Evolutionary conservation across 2,329 filamentous ascomycete species (phyloP).

Genomic region (Trichoderma semiorbis): DNA sequence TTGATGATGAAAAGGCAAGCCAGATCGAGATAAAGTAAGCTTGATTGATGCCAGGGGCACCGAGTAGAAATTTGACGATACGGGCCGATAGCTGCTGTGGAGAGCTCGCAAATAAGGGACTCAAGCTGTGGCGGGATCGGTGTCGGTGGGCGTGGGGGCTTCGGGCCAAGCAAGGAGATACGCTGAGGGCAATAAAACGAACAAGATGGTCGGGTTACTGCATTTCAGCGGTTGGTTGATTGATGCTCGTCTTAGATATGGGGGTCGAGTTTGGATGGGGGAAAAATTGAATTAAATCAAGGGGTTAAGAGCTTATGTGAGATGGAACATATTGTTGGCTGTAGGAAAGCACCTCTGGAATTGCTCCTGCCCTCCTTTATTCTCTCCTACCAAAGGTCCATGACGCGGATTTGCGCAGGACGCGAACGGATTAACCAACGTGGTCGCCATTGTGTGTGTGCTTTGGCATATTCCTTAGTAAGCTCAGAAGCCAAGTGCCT

Average conservation of each 20-base stretch:
- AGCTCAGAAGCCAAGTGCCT: not conserved
- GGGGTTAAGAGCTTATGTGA: not conserved
- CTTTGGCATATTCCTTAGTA: not conserved
- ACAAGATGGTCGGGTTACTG: not conserved
- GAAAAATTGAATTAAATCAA: not conserved
- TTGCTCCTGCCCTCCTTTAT: not conserved
- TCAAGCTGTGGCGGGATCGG: not conserved
- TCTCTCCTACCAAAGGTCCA: not conserved
- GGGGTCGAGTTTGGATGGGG: not conserved
- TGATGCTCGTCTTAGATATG: not conserved
- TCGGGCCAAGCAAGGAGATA: not conserved
- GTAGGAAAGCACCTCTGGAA: not conserved
- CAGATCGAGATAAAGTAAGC: not conserved
- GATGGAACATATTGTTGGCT: not conserved
- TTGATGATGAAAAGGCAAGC: not conserved
- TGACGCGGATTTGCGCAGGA: not conserved
- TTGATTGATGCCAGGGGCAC: not conserved
- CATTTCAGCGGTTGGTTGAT: not conserved
- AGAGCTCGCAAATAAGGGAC: not conserved
- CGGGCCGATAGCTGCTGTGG: conserved; percentile 10
- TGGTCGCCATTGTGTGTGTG: not conserved
- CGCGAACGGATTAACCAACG: not conserved
- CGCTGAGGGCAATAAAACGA: not conserved
- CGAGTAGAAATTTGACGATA: not conserved
- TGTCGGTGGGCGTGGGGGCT: not conserved